Conservation (phyloP, 208 protist genomes). For the Novymonas esmeraldas region DNA sequence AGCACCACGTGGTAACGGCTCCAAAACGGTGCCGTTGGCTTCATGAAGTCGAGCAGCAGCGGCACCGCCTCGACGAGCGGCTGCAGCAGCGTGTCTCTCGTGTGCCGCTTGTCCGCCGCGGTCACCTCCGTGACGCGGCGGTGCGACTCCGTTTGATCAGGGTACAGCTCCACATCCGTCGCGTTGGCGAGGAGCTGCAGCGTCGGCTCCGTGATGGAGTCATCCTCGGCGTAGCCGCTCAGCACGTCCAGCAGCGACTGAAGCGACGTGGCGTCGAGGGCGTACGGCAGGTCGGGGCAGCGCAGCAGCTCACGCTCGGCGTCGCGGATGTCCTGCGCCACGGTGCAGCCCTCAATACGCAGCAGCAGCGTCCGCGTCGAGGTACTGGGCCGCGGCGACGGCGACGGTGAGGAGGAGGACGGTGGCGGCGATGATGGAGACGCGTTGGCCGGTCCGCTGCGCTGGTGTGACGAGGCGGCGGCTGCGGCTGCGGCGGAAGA, state of each 20-base stretch:
- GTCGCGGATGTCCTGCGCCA: conserved; percentile 84
- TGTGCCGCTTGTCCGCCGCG: conserved; percentile 44
- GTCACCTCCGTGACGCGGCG: conserved; percentile 13
- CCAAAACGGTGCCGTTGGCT: conserved; percentile 31
- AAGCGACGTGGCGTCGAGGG: conserved; percentile 46
- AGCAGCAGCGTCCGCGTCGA: conserved; percentile 67
- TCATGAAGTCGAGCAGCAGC: conserved; percentile 52
- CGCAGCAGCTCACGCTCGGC: conserved; percentile 59
- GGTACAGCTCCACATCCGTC: conserved; percentile 58
- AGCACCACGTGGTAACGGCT: conserved; percentile 63
- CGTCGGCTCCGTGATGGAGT: conserved; percentile 31
- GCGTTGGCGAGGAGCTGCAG: conserved; percentile 58
- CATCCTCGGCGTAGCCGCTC: conserved; percentile 34
- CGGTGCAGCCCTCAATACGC: conserved; percentile 72
- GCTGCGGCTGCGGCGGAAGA: no score
- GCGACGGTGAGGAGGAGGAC: not conserved
- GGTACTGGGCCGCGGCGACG: conserved; percentile 17
- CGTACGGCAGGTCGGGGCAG: conserved; percentile 60
- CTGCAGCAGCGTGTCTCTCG: conserved; percentile 56
- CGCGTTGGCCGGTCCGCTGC: not conserved
- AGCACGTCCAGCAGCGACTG: conserved; percentile 46
- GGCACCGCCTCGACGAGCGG: conserved; percentile 48
- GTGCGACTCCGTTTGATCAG: conserved; percentile 27
- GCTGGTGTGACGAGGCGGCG: no score
- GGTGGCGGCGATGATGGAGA: not conserved